Conservation (phyloP, 148 eudicot species). For the Rhododendron henanense region DNA sequence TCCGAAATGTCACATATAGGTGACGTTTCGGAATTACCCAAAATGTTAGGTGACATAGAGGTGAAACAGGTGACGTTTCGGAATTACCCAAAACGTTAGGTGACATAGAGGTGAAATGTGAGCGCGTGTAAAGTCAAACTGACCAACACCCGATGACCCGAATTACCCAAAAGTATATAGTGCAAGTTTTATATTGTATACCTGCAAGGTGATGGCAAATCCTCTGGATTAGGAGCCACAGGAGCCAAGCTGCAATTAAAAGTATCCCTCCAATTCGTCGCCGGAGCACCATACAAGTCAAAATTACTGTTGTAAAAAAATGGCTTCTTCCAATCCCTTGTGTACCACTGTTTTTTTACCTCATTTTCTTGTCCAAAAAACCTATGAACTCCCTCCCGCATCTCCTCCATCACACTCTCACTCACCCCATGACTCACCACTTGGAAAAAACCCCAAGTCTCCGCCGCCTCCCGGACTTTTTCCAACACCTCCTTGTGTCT, state of each 20-base stretch:
- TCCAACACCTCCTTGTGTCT: background rate
- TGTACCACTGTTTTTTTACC: conserved; percentile 10
- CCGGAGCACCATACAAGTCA: conserved; percentile 24
- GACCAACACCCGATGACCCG: too few relatives aligned
- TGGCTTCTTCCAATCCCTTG: background rate
- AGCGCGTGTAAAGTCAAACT: background rate
- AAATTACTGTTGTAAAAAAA: conserved; percentile 1
- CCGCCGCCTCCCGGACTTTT: background rate
- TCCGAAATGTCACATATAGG: background rate
- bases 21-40: too few relatives aligned
- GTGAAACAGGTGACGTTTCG: too few relatives aligned
- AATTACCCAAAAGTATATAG: too few relatives aligned
- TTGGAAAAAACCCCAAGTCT: background rate
- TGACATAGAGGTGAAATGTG: too few relatives aligned
- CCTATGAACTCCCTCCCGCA: background rate
- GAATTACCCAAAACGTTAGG: too few relatives aligned
- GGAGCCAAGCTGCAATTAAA: conserved; percentile 21
- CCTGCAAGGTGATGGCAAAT: conserved; percentile 22
- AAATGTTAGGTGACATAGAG: too few relatives aligned
- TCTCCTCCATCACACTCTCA: background rate
- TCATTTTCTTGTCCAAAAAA: conserved; percentile 8
- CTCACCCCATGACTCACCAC: conserved; percentile 3
- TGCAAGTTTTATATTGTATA: background rate
- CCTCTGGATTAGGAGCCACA: conserved; percentile 11
- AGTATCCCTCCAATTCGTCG: conserved; percentile 39